Conservation (phyloP, 495 filamentous ascomycete species). For the Aspergillus incahuasiensis region DNA sequence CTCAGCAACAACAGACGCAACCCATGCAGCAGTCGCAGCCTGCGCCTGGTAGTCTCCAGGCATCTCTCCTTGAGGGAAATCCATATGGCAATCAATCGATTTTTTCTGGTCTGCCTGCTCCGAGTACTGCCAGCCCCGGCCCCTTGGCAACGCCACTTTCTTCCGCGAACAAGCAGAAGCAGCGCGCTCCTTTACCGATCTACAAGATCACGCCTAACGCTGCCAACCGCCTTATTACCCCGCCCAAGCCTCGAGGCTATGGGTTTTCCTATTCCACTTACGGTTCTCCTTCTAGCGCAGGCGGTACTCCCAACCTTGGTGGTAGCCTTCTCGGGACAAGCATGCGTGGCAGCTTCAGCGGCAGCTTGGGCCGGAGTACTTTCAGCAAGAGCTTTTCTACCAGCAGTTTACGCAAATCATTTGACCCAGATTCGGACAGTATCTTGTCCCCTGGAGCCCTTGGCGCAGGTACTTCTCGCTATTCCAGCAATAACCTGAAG, state of each 20-base stretch:
- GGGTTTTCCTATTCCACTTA: constrained; percentile 90
- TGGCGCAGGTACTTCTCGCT: constrained; percentile 60
- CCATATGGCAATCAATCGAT: constrained; percentile 82
- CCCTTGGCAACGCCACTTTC: constrained; percentile 85
- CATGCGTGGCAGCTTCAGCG: constrained; percentile 38
- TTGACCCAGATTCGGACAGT: constrained; percentile 67
- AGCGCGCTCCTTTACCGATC: constrained; percentile 72
- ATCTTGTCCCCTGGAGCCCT: constrained; percentile 83
- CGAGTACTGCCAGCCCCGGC: constrained; percentile 62
- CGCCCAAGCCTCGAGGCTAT: constrained; percentile 71
- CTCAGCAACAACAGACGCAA: constrained; percentile 47
- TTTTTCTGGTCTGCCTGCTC: constrained; percentile 63
- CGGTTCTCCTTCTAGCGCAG: constrained; percentile 69
- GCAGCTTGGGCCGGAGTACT: constrained; percentile 58
- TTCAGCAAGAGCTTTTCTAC: constrained; percentile 59
- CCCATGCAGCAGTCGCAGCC: constrained; percentile 45
- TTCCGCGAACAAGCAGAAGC: constrained; percentile 63
- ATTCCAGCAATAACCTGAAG: constrained; percentile 69
- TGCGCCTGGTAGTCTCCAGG: constrained; percentile 60
- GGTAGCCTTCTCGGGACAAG: constrained; percentile 60
- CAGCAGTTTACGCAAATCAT: constrained; percentile 63
- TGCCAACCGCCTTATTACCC: constrained; percentile 72
- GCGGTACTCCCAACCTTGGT: constrained; percentile 63
- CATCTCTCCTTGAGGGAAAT: constrained; percentile 68
- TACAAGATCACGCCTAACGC: constrained; percentile 83